Evolutionary conservation across 1,284 basidiomycete species (phyloP), one percentile per base, ranked within the genome.

Genomic region (Sanghuangporus weigelae): DNA sequence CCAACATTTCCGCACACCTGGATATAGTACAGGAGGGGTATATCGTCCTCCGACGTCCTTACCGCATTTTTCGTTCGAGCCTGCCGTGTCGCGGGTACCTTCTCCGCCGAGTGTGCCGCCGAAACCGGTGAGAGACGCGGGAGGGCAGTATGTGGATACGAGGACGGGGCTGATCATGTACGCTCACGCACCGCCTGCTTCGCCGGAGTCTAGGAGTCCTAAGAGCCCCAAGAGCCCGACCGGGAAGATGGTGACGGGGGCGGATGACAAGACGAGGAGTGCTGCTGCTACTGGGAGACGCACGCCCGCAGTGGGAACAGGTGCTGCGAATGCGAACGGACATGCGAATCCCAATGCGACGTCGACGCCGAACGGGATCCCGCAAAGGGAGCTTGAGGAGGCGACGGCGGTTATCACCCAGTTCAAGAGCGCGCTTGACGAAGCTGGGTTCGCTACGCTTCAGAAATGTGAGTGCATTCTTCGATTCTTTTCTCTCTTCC

Each of bases 391-490:
- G 19, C 38, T 65, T 5, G 64, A 62, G 19, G 64, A 62, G 36
- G 64, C 64, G 14, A 69, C 12, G 63, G 84, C 89, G 67, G 81
- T 90, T 14, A 85, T 86, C 36, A 82, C 82, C 60, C 74, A 82
- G 62, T 90, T 90, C 70, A 80, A 80, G 69, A 80, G 77, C 67
- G 81, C 81, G 50, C 76, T 91, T 60, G 84, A 86, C 68, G 81
- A 84, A 59, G 76, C 82, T 60, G 83, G 81, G 39, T 91, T 86
- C 73, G 78, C 78, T 57, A 75, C 79, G 60, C 90, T 91, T 75
- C 89, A 86, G 73, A 83, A 78, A 70, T 90, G 89, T 90, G 72
- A 75, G 85, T 76, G n/a, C n/a, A n/a, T n/a, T n/a, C n/a, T n/a
- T n/a, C n/a, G n/a, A n/a, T n/a, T n/a, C n/a, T n/a, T n/a, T n/a